These are phyloP conservation scores for Pachyrhizus erosus DNA, from an alignment of 306 rosid genomes.

Conservation along the genomic window DNA sequence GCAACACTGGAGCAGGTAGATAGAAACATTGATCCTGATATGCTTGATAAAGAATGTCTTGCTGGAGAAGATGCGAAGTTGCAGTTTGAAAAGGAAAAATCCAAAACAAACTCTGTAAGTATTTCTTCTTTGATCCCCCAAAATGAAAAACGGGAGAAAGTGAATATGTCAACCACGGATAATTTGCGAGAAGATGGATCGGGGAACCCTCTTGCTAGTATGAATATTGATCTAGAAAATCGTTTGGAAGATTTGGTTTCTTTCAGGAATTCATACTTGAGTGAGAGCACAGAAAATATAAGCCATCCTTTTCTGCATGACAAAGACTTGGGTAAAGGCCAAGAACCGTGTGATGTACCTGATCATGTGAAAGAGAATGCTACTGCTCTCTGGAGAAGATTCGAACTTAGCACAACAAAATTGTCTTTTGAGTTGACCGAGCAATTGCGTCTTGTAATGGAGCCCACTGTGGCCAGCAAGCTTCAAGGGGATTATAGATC, in stretches of 20 bases:
- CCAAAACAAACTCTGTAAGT: constrained; percentile 50
- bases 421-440: constrained; percentile 89
- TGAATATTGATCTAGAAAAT: constrained; percentile 42
- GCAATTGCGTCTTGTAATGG: constrained; percentile 92
- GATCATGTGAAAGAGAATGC: constrained; percentile 56
- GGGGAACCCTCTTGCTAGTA: constrained; percentile 41
- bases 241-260: constrained; percentile 65
- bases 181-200: constrained; percentile 54
- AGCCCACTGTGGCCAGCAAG: constrained; percentile 89
- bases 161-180: constrained; percentile 50
- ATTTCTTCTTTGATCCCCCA: constrained; percentile 46
- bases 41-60: constrained; percentile 48
- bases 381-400: constrained; percentile 72
- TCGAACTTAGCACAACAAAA: constrained; percentile 75
- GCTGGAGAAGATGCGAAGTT: constrained; percentile 54
- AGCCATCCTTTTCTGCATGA: constrained; percentile 63
- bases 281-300: constrained; percentile 53
- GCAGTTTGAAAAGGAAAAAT: constrained; percentile 61
- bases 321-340: constrained; percentile 71
- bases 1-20: constrained; percentile 85
- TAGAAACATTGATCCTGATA: constrained; percentile 52
- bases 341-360: constrained; percentile 53
- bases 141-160: constrained; percentile 55
- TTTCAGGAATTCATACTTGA: constrained; percentile 58
- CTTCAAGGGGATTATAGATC: constrained; percentile 96